Base-by-base conservation (phyloP, 441 rosid genomes). In the Pelargonium citronellum region DNA sequence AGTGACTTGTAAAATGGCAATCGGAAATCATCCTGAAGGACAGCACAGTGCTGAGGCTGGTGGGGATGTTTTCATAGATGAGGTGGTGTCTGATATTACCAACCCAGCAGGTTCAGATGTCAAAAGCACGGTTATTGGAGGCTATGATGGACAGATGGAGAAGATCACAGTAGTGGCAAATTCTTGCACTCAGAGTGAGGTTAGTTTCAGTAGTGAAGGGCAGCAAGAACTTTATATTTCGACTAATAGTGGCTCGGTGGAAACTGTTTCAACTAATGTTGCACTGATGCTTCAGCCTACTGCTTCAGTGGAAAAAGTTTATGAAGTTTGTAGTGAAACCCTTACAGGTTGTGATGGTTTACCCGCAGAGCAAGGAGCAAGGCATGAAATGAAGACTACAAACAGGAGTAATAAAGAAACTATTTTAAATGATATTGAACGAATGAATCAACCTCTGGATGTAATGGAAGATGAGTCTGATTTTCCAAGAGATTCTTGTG, bases 301-400 rank as follows among this genome's bases (percentile, higher is more conserved):
- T 55, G 61, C 15, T 55, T 55, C 61, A 15, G 7, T 55, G 22
- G 61, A 55, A 55, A 55, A 15, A 55, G 19, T 55, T 15, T 55
- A 22, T 55, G 61, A 55, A 55, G 20, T 55, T 5, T 20, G 24
- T 6, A 55, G 22, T 4, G 61, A 55, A 55, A 15, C 61, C 2
- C 17, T 20, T 55, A 20, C 61, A 55, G 17, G 22, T 2, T 73
- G 53, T 79, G 79, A 77, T 66, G 17, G 13, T 34, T 27, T 66
- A 69, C 72, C 72, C 67, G 68, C 77, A 66, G 70, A 62, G 60
- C 70, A 72, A 43, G 77, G 80, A 75, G 70, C 57, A 77, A 74
- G 22, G 41, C 83, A 66, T 51, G 83, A 78, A 58, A 63, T 64
- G 34, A 71, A 74, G 64, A 47, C 77, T 78, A 4, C 82, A 37